Evolutionary conservation across 257 asterid genomes (phyloP).

Genomic region (Fraxinus americana): DNA sequence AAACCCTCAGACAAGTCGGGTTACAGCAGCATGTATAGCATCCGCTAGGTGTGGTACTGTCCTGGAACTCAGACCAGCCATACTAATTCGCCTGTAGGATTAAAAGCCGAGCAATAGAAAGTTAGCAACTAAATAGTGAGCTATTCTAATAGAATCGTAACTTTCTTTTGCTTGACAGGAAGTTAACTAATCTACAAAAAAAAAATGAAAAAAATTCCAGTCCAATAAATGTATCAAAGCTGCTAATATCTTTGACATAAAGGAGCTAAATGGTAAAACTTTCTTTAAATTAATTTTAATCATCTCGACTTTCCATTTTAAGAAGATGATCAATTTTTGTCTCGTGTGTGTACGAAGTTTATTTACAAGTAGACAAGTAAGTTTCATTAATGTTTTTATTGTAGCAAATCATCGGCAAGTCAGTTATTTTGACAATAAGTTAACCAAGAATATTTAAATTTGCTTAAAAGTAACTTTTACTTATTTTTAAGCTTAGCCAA

Average conservation of each 20-base stretch:
- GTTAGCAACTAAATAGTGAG: not conserved
- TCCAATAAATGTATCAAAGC: not conserved
- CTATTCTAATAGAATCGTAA: not conserved
- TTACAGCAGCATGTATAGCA: constrained; percentile 93
- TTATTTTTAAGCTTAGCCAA: not conserved
- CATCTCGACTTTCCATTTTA: not conserved
- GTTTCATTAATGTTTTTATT: not conserved
- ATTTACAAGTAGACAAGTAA: not conserved
- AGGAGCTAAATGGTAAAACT: not conserved
- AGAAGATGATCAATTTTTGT: not conserved
- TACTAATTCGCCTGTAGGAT: constrained; percentile 83
- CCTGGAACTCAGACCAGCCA: constrained; percentile 93
- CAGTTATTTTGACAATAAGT: not conserved
- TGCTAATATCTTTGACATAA: not conserved
- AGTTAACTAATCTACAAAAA: not conserved
- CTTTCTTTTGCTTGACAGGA: not conserved
- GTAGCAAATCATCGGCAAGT: not conserved
- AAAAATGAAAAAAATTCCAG: not conserved
- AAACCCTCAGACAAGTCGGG: constrained; percentile 40
- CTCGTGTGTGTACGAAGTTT: not conserved
- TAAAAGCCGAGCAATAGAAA: not conserved
- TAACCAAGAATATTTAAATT: not conserved
- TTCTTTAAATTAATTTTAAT: no score
- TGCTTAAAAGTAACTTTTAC: not conserved
- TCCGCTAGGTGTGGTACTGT: constrained; percentile 94